Conservation (phyloP, 179 eudicot genomes). For the Spergularia azorica region DNA sequence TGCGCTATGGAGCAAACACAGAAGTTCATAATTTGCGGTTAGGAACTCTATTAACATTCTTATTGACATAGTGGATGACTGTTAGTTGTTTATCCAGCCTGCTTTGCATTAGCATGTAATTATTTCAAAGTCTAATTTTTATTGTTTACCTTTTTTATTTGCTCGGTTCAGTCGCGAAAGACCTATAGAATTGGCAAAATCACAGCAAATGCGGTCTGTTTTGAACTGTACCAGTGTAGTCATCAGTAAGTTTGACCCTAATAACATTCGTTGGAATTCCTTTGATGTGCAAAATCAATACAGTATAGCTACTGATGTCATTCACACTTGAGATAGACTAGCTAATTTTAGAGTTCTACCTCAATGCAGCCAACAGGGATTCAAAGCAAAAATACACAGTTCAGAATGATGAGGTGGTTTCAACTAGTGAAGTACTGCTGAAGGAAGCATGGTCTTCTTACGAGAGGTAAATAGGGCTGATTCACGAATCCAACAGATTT, state of each 20-base stretch:
- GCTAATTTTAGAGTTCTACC: not conserved
- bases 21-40: conserved; percentile 43
- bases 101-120: not conserved
- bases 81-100: not conserved
- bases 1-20: conserved; percentile 41
- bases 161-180: conserved; percentile 40
- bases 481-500: not conserved
- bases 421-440: conserved; percentile 27
- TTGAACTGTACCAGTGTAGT: conserved; percentile 33
- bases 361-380: conserved; percentile 33
- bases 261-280: not conserved
- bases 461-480: conserved; percentile 32
- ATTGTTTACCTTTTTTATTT: not conserved
- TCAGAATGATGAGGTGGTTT: conserved; percentile 34
- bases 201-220: conserved; percentile 46
- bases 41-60: not conserved
- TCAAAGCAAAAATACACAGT: conserved; percentile 34
- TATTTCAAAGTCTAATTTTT: not conserved
- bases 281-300: not conserved
- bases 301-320: not conserved
- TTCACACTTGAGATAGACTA: not conserved
- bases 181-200: conserved; percentile 47
- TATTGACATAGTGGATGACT: not conserved
- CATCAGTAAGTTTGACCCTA: conserved; percentile 34
- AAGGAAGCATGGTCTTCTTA: conserved; percentile 31